phyloP scores from a whole-genome alignment of 2,329 filamentous ascomycete genomes.

The Apiospora arundinis region DNA sequence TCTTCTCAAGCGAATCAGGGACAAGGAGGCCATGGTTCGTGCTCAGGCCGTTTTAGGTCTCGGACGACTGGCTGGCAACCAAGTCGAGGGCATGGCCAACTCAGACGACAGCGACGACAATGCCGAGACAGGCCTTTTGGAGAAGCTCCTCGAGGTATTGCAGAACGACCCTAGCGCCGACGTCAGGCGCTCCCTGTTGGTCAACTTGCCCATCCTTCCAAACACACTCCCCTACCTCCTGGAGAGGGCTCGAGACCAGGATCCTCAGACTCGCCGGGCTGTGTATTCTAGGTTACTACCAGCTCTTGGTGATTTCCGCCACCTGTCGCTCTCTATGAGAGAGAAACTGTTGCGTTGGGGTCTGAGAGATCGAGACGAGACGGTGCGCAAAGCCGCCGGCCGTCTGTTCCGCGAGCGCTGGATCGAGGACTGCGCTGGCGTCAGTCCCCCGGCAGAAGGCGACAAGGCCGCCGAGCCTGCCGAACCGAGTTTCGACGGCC shows the following conservation, averaged over 20 bases:
- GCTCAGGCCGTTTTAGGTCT: constrained; percentile 91
- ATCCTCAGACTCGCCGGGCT: constrained; percentile 81
- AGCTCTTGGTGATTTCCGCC: constrained; percentile 89
- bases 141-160: constrained; percentile 84
- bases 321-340: constrained; percentile 89
- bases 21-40: constrained; percentile 92
- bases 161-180: constrained; percentile 96
- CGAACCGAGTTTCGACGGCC: constrained; percentile 76
- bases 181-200: constrained; percentile 83
- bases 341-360: constrained; percentile 97
- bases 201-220: constrained; percentile 88
- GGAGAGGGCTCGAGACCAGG: constrained; percentile 88
- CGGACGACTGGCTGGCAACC: constrained; percentile 81
- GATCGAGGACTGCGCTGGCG: constrained; percentile 91
- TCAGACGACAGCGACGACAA: constrained; percentile 76
- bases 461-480: constrained; percentile 62
- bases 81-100: constrained; percentile 72
- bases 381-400: constrained; percentile 88
- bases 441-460: constrained; percentile 63
- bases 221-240: constrained; percentile 85
- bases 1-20: constrained; percentile 83
- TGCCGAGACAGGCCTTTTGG: constrained; percentile 72
- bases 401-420: constrained; percentile 93
- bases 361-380: constrained; percentile 90
- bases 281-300: constrained; percentile 89